phyloP scores from a whole-genome alignment of 441 rosid genomes.

The Euphorbia celastroides region DNA sequence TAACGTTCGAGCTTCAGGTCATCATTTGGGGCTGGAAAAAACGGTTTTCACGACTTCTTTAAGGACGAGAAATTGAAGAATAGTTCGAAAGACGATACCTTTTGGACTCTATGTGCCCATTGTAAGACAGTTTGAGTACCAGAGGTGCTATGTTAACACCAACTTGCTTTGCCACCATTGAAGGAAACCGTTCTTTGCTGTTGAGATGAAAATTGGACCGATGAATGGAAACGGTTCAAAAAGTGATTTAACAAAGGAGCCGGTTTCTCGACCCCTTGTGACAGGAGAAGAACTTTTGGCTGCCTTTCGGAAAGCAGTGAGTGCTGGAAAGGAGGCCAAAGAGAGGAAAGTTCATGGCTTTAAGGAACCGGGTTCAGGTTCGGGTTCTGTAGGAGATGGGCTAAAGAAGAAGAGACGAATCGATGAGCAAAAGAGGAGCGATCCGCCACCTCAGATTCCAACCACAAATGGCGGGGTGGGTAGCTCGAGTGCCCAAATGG shows the following conservation, averaged over 20 bases:
- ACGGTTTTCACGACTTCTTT: background rate
- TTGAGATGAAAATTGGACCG: constrained; percentile 53
- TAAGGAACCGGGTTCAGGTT: background rate
- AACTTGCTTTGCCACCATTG: constrained; percentile 74
- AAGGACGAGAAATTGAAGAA: constrained; percentile 19
- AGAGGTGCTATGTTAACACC: constrained; percentile 50
- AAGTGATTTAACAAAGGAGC: constrained; percentile 15
- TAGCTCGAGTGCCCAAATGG: constrained; percentile 30
- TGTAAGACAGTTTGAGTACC: constrained; percentile 77
- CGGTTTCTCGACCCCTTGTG: no score
- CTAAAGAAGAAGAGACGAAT: background rate
- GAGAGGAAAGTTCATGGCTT: constrained; percentile 16
- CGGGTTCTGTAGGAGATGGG: background rate
- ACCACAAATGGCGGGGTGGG: constrained; percentile 24
- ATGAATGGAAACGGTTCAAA: constrained; percentile 28
- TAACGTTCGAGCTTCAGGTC: background rate
- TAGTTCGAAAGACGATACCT: constrained; percentile 43
- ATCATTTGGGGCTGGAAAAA: background rate
- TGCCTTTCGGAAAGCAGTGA: no score
- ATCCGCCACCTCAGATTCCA: constrained; percentile 23
- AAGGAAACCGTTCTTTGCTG: constrained; percentile 46
- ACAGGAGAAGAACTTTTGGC: no score
- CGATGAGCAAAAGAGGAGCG: constrained; percentile 2
- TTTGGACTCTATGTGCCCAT: constrained; percentile 71
- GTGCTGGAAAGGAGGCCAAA: no score